These are phyloP conservation scores for Phytophthora sp. DNA, from an alignment of 352 stramenopile species.

Conservation along the genomic window DNA sequence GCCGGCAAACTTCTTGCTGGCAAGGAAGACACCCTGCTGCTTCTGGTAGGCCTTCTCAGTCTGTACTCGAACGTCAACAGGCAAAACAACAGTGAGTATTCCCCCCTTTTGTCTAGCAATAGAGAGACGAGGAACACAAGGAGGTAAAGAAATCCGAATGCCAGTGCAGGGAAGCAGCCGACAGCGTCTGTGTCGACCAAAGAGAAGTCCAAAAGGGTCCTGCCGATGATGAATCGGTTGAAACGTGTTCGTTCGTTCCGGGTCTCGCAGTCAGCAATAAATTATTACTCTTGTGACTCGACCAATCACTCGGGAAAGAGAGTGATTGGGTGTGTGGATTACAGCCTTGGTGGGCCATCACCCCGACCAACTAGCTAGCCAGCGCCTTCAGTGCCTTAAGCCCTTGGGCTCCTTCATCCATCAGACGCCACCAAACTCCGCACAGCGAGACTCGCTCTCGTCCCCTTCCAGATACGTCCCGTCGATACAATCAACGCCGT, in stretches of 20 bases:
- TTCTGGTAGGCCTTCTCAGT: constrained; percentile 99
- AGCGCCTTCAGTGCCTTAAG: constrained; percentile 42
- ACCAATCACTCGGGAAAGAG: constrained; percentile 16
- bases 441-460: constrained; percentile 24
- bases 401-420: too few species aligned
- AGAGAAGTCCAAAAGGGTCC: constrained; percentile 21
- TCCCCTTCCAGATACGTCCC: constrained; percentile 10
- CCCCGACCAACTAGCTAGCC: constrained; percentile 51
- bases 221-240: constrained; percentile 56
- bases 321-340: constrained; percentile 55
- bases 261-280: constrained; percentile 31
- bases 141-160: too few species aligned
- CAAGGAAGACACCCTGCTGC: constrained; percentile 98
- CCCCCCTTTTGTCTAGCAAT: neutral
- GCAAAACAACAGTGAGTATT: constrained; percentile 16
- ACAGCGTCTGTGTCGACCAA: constrained; percentile 27
- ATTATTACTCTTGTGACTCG: constrained; percentile 5
- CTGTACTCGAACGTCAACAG: constrained; percentile 61
- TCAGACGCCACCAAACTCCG: constrained; percentile 18
- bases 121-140: constrained; percentile 2
- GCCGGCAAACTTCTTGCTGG: constrained; percentile 94
- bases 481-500: constrained; percentile 5
- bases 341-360: constrained; percentile 80
- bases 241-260: constrained; percentile 27
- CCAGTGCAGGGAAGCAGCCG: constrained; percentile 22